Evolutionary conservation across 2,329 filamentous ascomycete species (phyloP), one percentile per base, ranked within the genome.

Genomic region (Ophiostoma tasmaniense): DNA sequence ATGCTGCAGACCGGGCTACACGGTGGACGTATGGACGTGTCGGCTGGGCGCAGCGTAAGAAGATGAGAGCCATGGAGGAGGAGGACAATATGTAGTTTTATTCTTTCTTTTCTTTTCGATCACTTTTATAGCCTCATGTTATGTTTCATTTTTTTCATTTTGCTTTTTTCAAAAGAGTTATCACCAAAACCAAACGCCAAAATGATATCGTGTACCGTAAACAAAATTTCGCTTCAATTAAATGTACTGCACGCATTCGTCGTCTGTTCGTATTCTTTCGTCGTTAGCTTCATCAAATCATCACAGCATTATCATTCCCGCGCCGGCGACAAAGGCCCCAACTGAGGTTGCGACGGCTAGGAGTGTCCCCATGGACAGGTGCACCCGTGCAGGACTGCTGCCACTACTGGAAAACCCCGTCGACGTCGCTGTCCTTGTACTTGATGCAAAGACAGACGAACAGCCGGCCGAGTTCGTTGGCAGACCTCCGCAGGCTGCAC

Each of bases 401-500:
- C 66, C 66, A 25, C 39, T 61, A 20, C 30, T 42, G 13, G 66
- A 67, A 25, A 67, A 69, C 2, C 66, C 61, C 17, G 67, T 67
- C 11, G 37, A 42, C 20, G 65, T 35, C 8, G 35, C 67, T 45
- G 67, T 42, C 8, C 59, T 28, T n/a, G n/a, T 55, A 17, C 50
- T 66, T 2, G 35, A n/a, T 1, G 70, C 62, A 39, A 70, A 71
- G 7, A 67, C 25, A 0, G 69, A 68, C 14, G 67, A 45, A 52
- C 70, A 71, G 10, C 52, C 68, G 5, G 70, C 70, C 4, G 61
- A 22, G 55, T 67, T 42, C n/a, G 67, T 69, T 20, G 72, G 72
- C 66, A 73, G 64, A 6, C 69, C 71, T 42, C 70, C 71, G 64
- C 72, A 73, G 20, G 70, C 72, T n/a, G 62, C 52, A 55, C 67